Conservation (phyloP, 208 protist species). For the Acanthamoeba divionensis region DNA sequence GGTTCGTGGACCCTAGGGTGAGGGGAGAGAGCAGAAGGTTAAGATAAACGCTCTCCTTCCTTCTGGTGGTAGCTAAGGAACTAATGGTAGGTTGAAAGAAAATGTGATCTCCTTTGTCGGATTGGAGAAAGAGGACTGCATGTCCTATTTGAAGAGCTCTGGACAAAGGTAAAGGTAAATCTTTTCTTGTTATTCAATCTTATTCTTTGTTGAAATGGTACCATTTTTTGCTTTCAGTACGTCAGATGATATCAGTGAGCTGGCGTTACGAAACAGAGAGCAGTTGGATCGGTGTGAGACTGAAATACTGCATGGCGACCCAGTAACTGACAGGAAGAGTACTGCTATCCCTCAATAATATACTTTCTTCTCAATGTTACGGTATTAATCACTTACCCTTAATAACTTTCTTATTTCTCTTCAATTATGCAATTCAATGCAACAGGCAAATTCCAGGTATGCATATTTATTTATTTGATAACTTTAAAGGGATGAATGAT, state of each 20-base stretch:
- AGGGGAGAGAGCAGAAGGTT: no score
- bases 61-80: no score
- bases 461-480: background rate
- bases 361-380: background rate
- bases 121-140: background rate
- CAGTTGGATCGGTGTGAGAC: background rate
- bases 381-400: background rate
- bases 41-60: background rate
- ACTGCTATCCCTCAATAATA: background rate
- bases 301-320: background rate
- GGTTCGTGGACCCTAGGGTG: no score
- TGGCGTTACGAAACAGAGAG: background rate
- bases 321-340: slow-evolving; percentile 45
- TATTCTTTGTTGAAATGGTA: no score
- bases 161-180: background rate
- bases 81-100: no score
- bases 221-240: background rate
- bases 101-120: background rate
- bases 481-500: background rate
- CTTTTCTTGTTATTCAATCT: no score
- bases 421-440: background rate
- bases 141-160: background rate
- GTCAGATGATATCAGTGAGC: background rate
- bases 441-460: slow-evolving; percentile 13
- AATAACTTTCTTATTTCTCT: background rate